Percentiles rank a stretch among this genome's conserved stretches.
These are phyloP conservation scores for Tricholoma flavovirens DNA, from an alignment of 768 basidiomycete species.

Conservation along the genomic window DNA sequence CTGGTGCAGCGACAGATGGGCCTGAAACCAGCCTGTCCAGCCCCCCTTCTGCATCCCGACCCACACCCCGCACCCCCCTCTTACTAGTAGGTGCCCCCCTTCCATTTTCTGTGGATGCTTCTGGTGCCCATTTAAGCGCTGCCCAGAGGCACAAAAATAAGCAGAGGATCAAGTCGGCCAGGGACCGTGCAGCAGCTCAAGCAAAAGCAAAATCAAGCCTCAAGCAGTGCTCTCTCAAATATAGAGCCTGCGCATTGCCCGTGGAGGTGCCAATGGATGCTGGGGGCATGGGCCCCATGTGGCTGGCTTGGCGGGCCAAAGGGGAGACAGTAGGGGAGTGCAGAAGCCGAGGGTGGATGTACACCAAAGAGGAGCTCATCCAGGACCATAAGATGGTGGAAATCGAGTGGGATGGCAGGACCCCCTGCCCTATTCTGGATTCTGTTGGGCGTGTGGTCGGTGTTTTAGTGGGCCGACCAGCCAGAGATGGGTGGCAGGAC, in stretches of 20 bases:
- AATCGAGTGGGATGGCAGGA: not conserved
- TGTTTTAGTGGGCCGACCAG: not conserved
- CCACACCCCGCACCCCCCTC: not conserved
- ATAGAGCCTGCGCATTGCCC: not conserved
- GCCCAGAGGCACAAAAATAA: not conserved
- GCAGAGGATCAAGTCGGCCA: not conserved
- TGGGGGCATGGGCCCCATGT: not conserved
- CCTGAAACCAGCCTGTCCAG: not conserved
- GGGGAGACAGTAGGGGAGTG: not conserved
- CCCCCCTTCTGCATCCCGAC: not conserved
- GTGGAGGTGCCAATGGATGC: not conserved
- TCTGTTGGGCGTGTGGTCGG: not conserved
- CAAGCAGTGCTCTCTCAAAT: not conserved
- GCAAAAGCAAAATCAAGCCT: not conserved
- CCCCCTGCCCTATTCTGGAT: not conserved
- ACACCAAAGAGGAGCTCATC: not conserved
- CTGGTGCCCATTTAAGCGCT: not conserved
- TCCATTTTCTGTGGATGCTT: not conserved
- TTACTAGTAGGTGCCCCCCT: too few relatives aligned
- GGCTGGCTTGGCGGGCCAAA: not conserved
- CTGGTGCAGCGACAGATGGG: not conserved
- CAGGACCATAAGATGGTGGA: not conserved
- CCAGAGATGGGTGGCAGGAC: too few relatives aligned
- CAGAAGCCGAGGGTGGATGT: not conserved
- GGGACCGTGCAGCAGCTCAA: not conserved